Evolutionary conservation across 257 asterid species (phyloP).

Genomic region (Solanum megistacrolobum): DNA sequence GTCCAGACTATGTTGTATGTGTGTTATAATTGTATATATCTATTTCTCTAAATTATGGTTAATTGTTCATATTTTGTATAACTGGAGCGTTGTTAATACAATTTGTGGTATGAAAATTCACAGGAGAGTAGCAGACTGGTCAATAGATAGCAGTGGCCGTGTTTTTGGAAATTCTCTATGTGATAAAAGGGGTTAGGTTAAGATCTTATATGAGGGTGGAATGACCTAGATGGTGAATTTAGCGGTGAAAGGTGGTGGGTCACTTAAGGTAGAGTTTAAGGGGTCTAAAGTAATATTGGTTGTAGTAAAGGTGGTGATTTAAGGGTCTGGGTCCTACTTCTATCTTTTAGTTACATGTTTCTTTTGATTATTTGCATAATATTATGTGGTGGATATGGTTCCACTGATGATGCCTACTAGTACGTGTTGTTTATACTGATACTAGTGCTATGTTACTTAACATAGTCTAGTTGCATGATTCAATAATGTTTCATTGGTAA

Average conservation of each 20-base stretch:
- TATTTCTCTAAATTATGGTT: too few species aligned
- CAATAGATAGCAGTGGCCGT: too few species aligned
- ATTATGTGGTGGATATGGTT: neutral
- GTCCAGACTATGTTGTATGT: too few species aligned
- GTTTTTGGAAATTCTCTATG: too few species aligned
- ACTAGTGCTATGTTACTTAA: too few species aligned
- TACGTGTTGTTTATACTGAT: too few species aligned
- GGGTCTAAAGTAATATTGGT: too few species aligned
- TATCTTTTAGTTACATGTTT: neutral
- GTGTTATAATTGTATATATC: too few species aligned
- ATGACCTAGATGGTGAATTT: neutral
- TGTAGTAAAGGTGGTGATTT: neutral
- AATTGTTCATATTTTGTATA: neutral
- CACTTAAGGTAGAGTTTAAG: too few species aligned
- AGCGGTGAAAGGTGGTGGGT: neutral
- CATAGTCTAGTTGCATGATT: too few species aligned
- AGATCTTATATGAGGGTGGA: neutral
- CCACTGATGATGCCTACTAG: neutral
- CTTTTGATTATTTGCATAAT: neutral
- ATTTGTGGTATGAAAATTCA: neutral
- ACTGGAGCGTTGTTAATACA: neutral
- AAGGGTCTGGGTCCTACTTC: neutral
- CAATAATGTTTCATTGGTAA: too few species aligned
- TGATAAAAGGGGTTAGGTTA: neutral
- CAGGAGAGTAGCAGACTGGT: neutral